Base-by-base conservation (phyloP, 2,329 filamentous ascomycete species). In the Xylaria digitata region DNA sequence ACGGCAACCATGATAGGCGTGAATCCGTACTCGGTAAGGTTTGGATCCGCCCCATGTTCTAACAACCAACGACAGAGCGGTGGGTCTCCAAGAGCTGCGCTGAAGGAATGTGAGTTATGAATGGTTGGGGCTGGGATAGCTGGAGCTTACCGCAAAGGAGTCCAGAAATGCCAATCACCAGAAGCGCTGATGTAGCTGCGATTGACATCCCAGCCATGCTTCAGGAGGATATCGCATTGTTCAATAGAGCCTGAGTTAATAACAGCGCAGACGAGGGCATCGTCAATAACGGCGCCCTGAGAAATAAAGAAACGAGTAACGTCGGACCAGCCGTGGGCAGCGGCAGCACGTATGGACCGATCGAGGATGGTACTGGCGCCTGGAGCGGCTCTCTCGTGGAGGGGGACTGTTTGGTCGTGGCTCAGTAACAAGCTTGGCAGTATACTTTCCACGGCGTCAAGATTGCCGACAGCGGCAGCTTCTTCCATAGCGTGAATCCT, bases 1-100 rank as follows among this genome's bases (percentile, higher is more conserved):
- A 71, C 69, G 42, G 71, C 71, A 34, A 72, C 66, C 71, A 72
- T 72, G 64, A 72, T 72, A 43, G 71, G 71, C 17, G 71, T 72
- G 63, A 71, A 72, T 13, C 71, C 71, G 34, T 71, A 66, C 55
- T 72, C 71, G 45, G 67, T 59, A 23, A 70, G 48, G 43, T 72
- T 72, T 46, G 71, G 71, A 59, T 72, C 66, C 34, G 71, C 71
- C n/a, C 68, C 68, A 52, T 72, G 67, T 53, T 69, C 69, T 46
- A 72, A 62, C 21, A 72, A 57, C 71, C 71, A 71, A 49, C 66
- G 69, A 45, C 71, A 72, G 45, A 72, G 66, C 43, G 54, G 56
- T 32, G 65, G 59, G 32, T 71, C 63, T 30, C 69, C 69, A 23
- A 72, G 70, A 23, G 71, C 66, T 45, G 71, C 71, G 42, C 71